Conservation (phyloP, 345 rosid genomes). For the Murraya paniculata region DNA sequence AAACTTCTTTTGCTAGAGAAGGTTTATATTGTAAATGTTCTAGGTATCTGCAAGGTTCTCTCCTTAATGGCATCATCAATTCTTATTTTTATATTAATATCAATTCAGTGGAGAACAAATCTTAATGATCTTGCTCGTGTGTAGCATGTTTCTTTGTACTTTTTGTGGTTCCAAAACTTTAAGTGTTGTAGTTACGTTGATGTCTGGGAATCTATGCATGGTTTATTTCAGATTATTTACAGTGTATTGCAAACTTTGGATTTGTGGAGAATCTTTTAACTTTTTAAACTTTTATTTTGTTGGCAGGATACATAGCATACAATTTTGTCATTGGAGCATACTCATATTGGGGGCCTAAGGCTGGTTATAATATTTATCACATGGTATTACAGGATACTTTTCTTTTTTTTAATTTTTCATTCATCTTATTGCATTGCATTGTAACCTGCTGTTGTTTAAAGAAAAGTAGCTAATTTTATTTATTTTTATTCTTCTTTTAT, state of each 20-base stretch:
- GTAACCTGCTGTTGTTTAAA: neutral
- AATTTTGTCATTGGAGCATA: constrained; percentile 95
- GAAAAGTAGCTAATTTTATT: neutral
- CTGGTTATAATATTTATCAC: constrained; percentile 85
- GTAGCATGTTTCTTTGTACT: neutral
- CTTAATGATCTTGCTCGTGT: neutral
- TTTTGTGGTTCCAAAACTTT: neutral
- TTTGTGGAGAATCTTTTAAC: neutral
- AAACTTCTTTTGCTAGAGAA: constrained; percentile 68
- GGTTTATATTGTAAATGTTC: constrained; percentile 77
- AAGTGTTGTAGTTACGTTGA: neutral
- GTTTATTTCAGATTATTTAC: neutral
- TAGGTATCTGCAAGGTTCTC: constrained; percentile 45
- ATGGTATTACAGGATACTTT: constrained; percentile 48
- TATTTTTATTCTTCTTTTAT: too few relatives aligned
- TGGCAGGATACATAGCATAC: constrained; percentile 77
- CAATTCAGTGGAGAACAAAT: neutral
- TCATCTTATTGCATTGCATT: neutral
- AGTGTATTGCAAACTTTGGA: neutral
- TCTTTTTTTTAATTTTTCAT: neutral
- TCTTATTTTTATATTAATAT: neutral
- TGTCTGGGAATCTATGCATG: neutral
- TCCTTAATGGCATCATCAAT: neutral
- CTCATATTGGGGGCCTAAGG: constrained; percentile 99
- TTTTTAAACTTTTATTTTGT: constrained; percentile 5